Base-by-base conservation (phyloP, 2,329 filamentous ascomycete species). In the Raffaelea albimanens region DNA sequence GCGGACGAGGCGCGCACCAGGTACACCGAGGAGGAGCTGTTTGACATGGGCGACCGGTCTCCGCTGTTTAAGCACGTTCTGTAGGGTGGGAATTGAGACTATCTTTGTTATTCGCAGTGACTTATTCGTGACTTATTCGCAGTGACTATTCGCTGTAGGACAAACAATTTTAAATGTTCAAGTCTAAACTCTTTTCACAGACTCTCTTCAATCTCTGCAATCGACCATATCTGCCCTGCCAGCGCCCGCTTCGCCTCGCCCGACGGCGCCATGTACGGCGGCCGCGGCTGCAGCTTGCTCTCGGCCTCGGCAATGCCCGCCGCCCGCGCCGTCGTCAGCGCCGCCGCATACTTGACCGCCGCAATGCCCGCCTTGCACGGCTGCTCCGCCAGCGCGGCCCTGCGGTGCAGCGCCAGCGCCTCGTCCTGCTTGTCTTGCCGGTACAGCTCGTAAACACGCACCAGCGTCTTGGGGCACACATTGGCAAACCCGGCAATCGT, bases 321-420 rank as follows among this genome's bases (percentile, higher is more conserved):
- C 45, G 64, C 61, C 10, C 48, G 45, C 14, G 43, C 48, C 2
- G 79, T 83, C 31, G 77, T 77, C 53, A 73, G 78, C 3, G 77
- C 72, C 0, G 78, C 80, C 0, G 81, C 83, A 58, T 82, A 85
- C 64, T 87, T 86, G n/a, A 76, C 78, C 2, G 71, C 70, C 8
- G 80, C 80, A 55, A 86, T 82, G 5, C 82, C 82, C 10, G 72
- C 70, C 63, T 86, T 85, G 57, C 75, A 77, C 1, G 77, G 74
- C 48, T 73, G 75, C 61, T 87, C 83, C 0, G 82, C 82, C 44
- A 85, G 62, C 7, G 82, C 79, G 0, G 80, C 77, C 58, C 73
- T 73, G 48, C 70, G 66, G 56, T 86, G 82, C 58, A 86, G 59
- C 45, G 66, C 67, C 50, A 83, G 55, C 7, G 38, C 33, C 5